Evolutionary conservation across 768 basidiomycete species (phyloP).

Genomic region (Hygrocybe punicea): DNA sequence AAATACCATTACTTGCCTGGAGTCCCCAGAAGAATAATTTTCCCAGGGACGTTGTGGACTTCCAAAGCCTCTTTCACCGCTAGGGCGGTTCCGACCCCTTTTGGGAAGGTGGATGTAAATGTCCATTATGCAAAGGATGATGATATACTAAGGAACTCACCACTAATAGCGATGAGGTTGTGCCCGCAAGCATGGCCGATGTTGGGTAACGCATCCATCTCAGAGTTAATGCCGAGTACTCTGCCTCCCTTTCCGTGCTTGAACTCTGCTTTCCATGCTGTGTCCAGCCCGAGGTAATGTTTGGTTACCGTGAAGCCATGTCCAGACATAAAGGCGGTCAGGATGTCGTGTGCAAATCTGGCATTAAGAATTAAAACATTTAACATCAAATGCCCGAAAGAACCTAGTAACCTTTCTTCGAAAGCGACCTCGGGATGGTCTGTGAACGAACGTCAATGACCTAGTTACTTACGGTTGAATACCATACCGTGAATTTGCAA

Average conservation of each 20-base stretch:
- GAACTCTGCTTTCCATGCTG: slow-evolving; percentile 74
- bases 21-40: slow-evolving; percentile 69
- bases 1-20: slow-evolving; percentile 47
- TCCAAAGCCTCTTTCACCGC: slow-evolving; percentile 62
- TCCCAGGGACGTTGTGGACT: slow-evolving; percentile 60
- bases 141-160: slow-evolving; percentile 50
- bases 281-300: slow-evolving; percentile 55
- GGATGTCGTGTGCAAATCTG: slow-evolving; percentile 55
- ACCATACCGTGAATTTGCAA: slow-evolving; percentile 65
- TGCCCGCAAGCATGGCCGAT: slow-evolving; percentile 79
- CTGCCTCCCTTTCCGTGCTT: slow-evolving; percentile 62
- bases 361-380: slow-evolving; percentile 20
- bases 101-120: too few species aligned
- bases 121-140: too few species aligned
- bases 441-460: slow-evolving; percentile 23
- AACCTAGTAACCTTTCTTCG: slow-evolving; percentile 53
- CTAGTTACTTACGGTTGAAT: background rate
- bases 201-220: slow-evolving; percentile 65
- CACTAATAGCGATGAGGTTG: slow-evolving; percentile 74
- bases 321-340: slow-evolving; percentile 62
- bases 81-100: slow-evolving; percentile 35
- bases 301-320: slow-evolving; percentile 63
- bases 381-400: background rate
- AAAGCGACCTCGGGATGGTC: slow-evolving; percentile 62
- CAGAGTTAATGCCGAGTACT: slow-evolving; percentile 78